These are phyloP conservation scores for Leptographium flavum DNA, from an alignment of 2,329 filamentous ascomycete species.

Conservation along the genomic window DNA sequence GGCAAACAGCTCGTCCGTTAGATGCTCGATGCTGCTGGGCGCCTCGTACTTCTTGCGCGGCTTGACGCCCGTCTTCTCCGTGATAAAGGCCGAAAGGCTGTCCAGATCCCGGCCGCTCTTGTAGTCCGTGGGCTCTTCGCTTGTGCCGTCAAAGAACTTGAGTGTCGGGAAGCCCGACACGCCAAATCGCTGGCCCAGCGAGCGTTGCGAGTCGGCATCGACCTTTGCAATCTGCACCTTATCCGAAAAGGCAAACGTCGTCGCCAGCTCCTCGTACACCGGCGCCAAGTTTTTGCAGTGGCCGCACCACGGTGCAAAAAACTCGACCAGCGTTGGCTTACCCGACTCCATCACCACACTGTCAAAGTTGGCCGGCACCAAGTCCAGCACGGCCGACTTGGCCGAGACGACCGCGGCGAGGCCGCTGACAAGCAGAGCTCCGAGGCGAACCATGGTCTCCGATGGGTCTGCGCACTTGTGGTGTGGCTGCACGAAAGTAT, in stretches of 20 bases:
- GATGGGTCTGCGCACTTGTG: background rate
- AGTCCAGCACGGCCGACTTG: slow-evolving; percentile 76
- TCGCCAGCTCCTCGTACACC: slow-evolving; percentile 80
- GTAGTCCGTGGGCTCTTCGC: slow-evolving; percentile 72
- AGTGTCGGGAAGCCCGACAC: slow-evolving; percentile 92
- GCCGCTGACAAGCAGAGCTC: slow-evolving; percentile 44
- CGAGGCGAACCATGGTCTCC: slow-evolving; percentile 39
- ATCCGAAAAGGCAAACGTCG: slow-evolving; percentile 54
- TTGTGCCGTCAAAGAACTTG: slow-evolving; percentile 97
- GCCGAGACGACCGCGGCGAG: slow-evolving; percentile 42
- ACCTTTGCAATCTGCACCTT: slow-evolving; percentile 87
- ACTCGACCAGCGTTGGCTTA: slow-evolving; percentile 92
- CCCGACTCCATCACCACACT: slow-evolving; percentile 75
- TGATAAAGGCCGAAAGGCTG: slow-evolving; percentile 65
- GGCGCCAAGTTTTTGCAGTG: slow-evolving; percentile 98
- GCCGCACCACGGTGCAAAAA: slow-evolving; percentile 97
- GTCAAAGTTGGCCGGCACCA: slow-evolving; percentile 86
- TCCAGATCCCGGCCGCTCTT: slow-evolving; percentile 78
- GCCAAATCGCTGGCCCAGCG: slow-evolving; percentile 71
- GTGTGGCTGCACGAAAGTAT: background rate
- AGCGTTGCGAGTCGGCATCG: slow-evolving; percentile 79
- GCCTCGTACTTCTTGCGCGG: slow-evolving; percentile 60
- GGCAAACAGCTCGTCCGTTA: slow-evolving; percentile 70
- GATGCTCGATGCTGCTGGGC: slow-evolving; percentile 61
- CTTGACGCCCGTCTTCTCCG: slow-evolving; percentile 76